These are phyloP conservation scores for Yamadazyma jaroonii DNA, from an alignment of 1,139 yeast genomes.

Conservation along the genomic window DNA sequence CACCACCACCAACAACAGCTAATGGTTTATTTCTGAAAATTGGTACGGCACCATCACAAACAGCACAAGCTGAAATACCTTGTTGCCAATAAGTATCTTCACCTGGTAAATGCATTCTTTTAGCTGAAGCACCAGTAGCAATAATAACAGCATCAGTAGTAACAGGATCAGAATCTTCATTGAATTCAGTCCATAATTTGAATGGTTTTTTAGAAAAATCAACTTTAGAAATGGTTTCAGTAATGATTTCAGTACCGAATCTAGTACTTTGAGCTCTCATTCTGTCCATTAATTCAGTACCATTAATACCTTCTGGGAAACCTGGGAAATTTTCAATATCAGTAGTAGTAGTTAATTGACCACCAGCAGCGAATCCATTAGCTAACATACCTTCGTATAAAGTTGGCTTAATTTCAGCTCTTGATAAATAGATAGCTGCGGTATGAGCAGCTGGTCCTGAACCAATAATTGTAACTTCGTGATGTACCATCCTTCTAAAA, in stretches of 20 bases:
- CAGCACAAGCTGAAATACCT: slow-evolving; percentile 99
- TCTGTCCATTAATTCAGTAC: slow-evolving; percentile 84
- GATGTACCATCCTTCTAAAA: slow-evolving; percentile 65
- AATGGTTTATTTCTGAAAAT: slow-evolving; percentile 96
- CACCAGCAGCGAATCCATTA: slow-evolving; percentile 98
- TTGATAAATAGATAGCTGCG: slow-evolving; percentile 92
- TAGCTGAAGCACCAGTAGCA: slow-evolving; percentile 98
- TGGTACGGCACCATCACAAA: slow-evolving; percentile 99
- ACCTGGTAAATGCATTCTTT: slow-evolving; percentile 90
- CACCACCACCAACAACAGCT: slow-evolving; percentile 98
- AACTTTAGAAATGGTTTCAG: slow-evolving; percentile 91
- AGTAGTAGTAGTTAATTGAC: slow-evolving; percentile 96
- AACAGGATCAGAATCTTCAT: slow-evolving; percentile 83
- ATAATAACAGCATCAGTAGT: slow-evolving; percentile 89
- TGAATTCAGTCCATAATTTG: slow-evolving; percentile 95
- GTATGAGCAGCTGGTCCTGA: slow-evolving; percentile 99
- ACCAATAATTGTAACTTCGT: slow-evolving; percentile 88
- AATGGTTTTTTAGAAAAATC: slow-evolving; percentile 86
- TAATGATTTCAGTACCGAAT: slow-evolving; percentile 90
- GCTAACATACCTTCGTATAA: slow-evolving; percentile 96
- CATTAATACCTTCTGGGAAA: slow-evolving; percentile 91
- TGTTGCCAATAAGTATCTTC: slow-evolving; percentile 98
- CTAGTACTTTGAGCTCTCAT: slow-evolving; percentile 85
- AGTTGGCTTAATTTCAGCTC: slow-evolving; percentile 95
- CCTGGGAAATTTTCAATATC: slow-evolving; percentile 98